Percentiles rank a stretch among this genome's conserved stretches.
phyloP scores from a whole-genome alignment of 345 rosid species.

The Lumnitzera littorea region DNA sequence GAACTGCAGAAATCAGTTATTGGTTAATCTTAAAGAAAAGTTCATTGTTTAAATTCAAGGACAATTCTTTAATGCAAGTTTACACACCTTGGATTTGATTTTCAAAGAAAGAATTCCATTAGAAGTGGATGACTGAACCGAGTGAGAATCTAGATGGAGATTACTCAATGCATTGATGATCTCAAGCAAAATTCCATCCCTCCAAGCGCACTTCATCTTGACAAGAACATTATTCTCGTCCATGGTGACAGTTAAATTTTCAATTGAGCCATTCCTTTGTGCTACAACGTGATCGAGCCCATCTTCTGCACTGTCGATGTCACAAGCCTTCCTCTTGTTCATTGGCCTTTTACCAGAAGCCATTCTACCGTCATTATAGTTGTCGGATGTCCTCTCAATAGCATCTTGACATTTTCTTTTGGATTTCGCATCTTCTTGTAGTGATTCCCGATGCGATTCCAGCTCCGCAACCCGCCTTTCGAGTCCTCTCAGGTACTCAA shows the following conservation, averaged over 20 bases:
- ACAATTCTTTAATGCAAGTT: not conserved
- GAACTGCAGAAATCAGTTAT: slow-evolving; percentile 31
- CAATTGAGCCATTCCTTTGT: slow-evolving; percentile 26
- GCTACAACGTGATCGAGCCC: slow-evolving; percentile 27
- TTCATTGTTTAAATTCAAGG: not conserved
- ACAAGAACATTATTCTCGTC: slow-evolving; percentile 47
- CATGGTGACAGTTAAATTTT: slow-evolving; percentile 34
- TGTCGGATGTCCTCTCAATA: slow-evolving; percentile 63
- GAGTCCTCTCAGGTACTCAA: not conserved
- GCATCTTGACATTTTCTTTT: slow-evolving; percentile 43
- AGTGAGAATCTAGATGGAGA: slow-evolving; percentile 67
- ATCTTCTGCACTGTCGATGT: slow-evolving; percentile 25
- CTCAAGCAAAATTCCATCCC: slow-evolving; percentile 77
- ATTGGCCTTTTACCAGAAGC: slow-evolving; percentile 16
- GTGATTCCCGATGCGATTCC: slow-evolving; percentile 33
- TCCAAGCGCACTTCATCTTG: slow-evolving; percentile 72
- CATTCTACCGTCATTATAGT: slow-evolving; percentile 31
- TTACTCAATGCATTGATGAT: slow-evolving; percentile 54
- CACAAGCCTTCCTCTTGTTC: slow-evolving; percentile 62
- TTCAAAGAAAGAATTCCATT: slow-evolving; percentile 58
- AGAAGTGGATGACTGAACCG: slow-evolving; percentile 58
- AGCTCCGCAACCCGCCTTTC: slow-evolving; percentile 34
- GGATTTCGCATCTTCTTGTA: slow-evolving; percentile 30
- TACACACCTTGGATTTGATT: slow-evolving; percentile 52
- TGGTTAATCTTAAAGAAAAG: no score